Evolutionary conservation across 371 early-diverging fungal genomes (phyloP).

Genomic region (Mucor saturninus): DNA sequence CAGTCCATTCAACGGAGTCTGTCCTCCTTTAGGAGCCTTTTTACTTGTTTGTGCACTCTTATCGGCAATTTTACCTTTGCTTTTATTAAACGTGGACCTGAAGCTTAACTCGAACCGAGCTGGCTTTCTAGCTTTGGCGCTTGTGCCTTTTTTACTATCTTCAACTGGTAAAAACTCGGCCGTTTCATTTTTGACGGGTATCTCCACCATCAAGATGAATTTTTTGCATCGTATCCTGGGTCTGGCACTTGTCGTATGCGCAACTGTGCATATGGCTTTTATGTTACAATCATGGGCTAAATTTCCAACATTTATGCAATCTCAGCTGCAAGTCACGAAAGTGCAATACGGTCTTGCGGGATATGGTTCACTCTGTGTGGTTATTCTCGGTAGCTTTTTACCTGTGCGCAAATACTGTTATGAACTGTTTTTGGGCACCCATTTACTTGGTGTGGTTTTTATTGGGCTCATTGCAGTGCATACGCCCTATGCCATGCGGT

Average conservation of each 20-base stretch:
- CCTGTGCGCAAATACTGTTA: slow-evolving; percentile 58
- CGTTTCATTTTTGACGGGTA: slow-evolving; percentile 54
- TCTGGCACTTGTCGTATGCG: slow-evolving; percentile 43
- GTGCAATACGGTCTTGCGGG: slow-evolving; percentile 61
- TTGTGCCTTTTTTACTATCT: slow-evolving; percentile 62
- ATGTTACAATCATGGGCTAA: slow-evolving; percentile 51
- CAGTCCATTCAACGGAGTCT: slow-evolving; percentile 34
- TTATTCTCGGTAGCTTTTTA: slow-evolving; percentile 53
- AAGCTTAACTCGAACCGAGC: slow-evolving; percentile 63
- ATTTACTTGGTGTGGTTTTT: slow-evolving; percentile 54
- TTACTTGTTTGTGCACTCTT: slow-evolving; percentile 45
- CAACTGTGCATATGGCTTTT: slow-evolving; percentile 61
- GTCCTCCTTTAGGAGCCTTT: slow-evolving; percentile 55
- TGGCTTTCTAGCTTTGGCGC: slow-evolving; percentile 56
- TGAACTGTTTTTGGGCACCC: slow-evolving; percentile 54
- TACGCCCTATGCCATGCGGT: slow-evolving; percentile 67
- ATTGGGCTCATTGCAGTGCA: slow-evolving; percentile 59
- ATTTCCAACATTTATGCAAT: slow-evolving; percentile 46
- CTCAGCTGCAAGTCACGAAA: slow-evolving; percentile 44
- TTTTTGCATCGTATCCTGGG: slow-evolving; percentile 58
- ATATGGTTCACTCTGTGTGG: slow-evolving; percentile 53
- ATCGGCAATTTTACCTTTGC: slow-evolving; percentile 43
- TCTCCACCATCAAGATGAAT: slow-evolving; percentile 58
- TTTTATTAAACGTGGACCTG: slow-evolving; percentile 49
- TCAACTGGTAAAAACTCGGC: slow-evolving; percentile 66